Conservation (phyloP, 768 basidiomycete species). For the Coprinopsis marcescibilis region DNA sequence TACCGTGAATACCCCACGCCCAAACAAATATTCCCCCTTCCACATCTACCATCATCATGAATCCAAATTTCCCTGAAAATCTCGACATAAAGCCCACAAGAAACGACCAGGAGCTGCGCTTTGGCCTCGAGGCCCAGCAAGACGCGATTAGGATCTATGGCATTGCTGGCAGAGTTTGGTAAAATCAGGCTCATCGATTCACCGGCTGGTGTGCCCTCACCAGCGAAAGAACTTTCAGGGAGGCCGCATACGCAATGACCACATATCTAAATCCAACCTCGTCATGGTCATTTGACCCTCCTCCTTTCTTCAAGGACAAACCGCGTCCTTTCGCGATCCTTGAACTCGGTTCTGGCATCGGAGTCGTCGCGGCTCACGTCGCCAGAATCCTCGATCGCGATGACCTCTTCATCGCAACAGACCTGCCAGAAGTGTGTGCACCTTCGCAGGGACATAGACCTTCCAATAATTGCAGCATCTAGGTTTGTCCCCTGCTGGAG, state of each 20-base stretch:
- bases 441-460: not conserved
- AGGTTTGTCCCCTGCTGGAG: slow-evolving; percentile 45
- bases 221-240: slow-evolving; percentile 41
- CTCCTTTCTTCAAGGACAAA: slow-evolving; percentile 27
- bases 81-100: slow-evolving; percentile 19
- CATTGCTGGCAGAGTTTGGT: slow-evolving; percentile 86
- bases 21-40: slow-evolving; percentile 1
- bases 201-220: slow-evolving; percentile 1
- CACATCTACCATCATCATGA: not conserved
- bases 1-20: not conserved
- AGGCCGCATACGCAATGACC: slow-evolving; percentile 60
- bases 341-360: slow-evolving; percentile 79
- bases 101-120: slow-evolving; percentile 17
- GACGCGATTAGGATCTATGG: slow-evolving; percentile 66
- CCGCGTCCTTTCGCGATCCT: slow-evolving; percentile 36
- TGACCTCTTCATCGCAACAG: slow-evolving; percentile 57
- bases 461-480: not conserved
- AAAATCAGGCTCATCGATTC: slow-evolving; percentile 18
- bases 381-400: slow-evolving; percentile 30
- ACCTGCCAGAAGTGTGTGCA: slow-evolving; percentile 64
- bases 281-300: slow-evolving; percentile 46
- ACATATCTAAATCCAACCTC: slow-evolving; percentile 43
- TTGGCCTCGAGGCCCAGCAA: slow-evolving; percentile 38
- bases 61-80: slow-evolving; percentile 33
- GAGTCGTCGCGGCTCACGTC: slow-evolving; percentile 49